phyloP scores from a whole-genome alignment of 106 monocot genomes.

The Xerophyta viscosa region DNA sequence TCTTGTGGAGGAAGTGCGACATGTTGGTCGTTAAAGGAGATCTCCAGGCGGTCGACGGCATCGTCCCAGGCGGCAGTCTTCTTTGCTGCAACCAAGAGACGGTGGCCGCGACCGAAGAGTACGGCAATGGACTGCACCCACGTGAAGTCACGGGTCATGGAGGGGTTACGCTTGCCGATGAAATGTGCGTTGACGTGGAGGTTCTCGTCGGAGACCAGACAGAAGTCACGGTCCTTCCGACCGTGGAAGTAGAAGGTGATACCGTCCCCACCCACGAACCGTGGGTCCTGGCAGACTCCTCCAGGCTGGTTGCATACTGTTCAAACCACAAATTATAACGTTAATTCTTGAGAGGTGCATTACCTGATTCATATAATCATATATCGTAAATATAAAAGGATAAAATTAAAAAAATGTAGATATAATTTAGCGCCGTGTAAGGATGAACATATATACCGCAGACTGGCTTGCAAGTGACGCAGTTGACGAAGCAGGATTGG shows the following conservation, averaged over 20 bases:
- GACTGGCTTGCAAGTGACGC: constrained; percentile 9
- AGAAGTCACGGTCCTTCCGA: constrained; percentile 35
- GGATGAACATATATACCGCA: too few species aligned
- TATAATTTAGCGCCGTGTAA: too few species aligned
- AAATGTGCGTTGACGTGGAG: constrained; percentile 68
- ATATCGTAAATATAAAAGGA: too few species aligned
- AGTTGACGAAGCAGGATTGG: constrained; percentile 8
- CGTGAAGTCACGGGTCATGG: constrained; percentile 44
- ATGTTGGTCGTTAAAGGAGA: constrained; percentile 31
- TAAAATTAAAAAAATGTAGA: too few species aligned
- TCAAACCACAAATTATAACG: too few species aligned
- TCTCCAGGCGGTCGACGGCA: constrained; percentile 23
- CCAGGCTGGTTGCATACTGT: constrained; percentile 21
- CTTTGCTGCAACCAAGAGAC: constrained; percentile 21
- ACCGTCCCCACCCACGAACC: constrained; percentile 45
- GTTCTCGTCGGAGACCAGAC: constrained; percentile 38
- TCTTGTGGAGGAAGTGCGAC: constrained; percentile 9
- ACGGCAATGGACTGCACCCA: constrained; percentile 42
- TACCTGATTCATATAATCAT: too few species aligned
- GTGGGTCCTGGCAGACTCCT: constrained; percentile 34
- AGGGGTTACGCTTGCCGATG: constrained; percentile 34
- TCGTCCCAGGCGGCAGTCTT: constrained; percentile 38
- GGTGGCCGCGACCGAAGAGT: constrained; percentile 38
- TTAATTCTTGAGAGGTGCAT: too few species aligned
- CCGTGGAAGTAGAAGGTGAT: constrained; percentile 58